Evolutionary conservation across 2,329 filamentous ascomycete species (phyloP).

Genomic region (Talaromyces piceae): DNA sequence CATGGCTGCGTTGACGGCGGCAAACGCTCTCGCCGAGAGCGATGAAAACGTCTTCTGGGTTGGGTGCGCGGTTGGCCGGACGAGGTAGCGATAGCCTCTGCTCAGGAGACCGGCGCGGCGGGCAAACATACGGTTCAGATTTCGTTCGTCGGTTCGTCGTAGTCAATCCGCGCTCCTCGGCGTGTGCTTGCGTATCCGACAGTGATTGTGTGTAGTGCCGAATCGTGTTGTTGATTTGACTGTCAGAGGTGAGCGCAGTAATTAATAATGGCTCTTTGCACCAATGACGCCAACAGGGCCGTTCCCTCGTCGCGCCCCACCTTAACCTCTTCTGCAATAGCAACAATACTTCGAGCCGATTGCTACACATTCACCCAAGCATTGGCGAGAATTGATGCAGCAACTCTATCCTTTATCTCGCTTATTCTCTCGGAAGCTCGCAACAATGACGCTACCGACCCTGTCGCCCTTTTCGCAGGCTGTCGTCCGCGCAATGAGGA

Average conservation of each 20-base stretch:
- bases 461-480: slow-evolving; percentile 53
- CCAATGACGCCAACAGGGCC: slow-evolving; percentile 6
- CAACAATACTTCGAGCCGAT: too few relatives aligned
- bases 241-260: not conserved
- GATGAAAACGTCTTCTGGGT: slow-evolving; percentile 22
- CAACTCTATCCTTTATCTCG: slow-evolving; percentile 9
- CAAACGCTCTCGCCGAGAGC: slow-evolving; percentile 26
- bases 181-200: not conserved
- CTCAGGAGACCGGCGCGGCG: slow-evolving; percentile 28
- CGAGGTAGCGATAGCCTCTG: slow-evolving; percentile 34
- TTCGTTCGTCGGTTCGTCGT: too few relatives aligned
- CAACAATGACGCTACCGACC: slow-evolving; percentile 26
- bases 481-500: slow-evolving; percentile 72
- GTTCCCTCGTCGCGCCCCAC: too few relatives aligned
- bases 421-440: not conserved
- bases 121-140: slow-evolving; percentile 28
- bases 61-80: slow-evolving; percentile 19
- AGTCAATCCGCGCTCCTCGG: too few relatives aligned
- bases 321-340: too few relatives aligned
- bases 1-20: slow-evolving; percentile 32
- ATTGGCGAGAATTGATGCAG: not conserved
- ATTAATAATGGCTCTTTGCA: slow-evolving; percentile 4
- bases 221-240: not conserved
- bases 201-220: not conserved
- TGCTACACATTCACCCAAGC: not conserved